A percentile compares a stretch with the other conserved stretches of the same genome.
phyloP scores from a whole-genome alignment of 1,284 basidiomycete genomes.

The Ganoderma sinense region DNA sequence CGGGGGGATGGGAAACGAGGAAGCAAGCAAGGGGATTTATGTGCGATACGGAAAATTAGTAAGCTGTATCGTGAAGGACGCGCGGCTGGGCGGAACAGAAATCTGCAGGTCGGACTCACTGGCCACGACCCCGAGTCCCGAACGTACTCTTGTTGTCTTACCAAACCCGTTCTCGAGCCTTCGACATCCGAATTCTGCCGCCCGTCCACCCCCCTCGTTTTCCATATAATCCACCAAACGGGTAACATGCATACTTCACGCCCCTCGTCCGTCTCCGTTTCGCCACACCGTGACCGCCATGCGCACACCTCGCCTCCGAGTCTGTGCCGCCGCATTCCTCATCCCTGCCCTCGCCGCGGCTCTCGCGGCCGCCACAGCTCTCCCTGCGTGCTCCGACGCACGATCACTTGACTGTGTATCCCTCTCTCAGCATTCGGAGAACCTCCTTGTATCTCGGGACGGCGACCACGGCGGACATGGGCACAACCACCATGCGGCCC shows the following conservation, averaged over 20 bases:
- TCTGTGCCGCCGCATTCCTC: slow-evolving; percentile 41
- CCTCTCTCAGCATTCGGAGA: slow-evolving; percentile 22
- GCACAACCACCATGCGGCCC: slow-evolving; percentile 54
- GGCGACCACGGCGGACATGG: slow-evolving; percentile 46
- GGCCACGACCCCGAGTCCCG: slow-evolving; percentile 17
- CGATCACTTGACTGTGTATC: slow-evolving; percentile 25
- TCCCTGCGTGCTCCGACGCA: slow-evolving; percentile 16
- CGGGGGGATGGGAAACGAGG: background rate
- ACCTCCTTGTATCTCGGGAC: slow-evolving; percentile 33
- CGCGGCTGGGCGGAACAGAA: slow-evolving; percentile 23
- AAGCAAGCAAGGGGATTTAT: background rate
- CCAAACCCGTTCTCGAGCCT: slow-evolving; percentile 31
- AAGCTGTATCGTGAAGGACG: slow-evolving; percentile 18
- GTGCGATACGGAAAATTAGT: slow-evolving; percentile 17
- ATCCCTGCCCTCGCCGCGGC: slow-evolving; percentile 40
- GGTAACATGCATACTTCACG: slow-evolving; percentile 16
- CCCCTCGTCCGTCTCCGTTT: slow-evolving; percentile 30
- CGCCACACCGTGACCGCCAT: slow-evolving; percentile 40
- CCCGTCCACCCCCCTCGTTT: slow-evolving; percentile 12
- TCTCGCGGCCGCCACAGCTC: slow-evolving; percentile 34
- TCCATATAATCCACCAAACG: slow-evolving; percentile 23
- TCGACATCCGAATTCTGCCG: slow-evolving; percentile 36
- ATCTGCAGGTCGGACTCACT: background rate
- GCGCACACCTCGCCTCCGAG: slow-evolving; percentile 34
- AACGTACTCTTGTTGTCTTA: slow-evolving; percentile 20